Percentiles rank a stretch among this genome's conserved stretches.
Evolutionary conservation across 306 rosid species (phyloP).

Genomic region (Mimosa pudica): DNA sequence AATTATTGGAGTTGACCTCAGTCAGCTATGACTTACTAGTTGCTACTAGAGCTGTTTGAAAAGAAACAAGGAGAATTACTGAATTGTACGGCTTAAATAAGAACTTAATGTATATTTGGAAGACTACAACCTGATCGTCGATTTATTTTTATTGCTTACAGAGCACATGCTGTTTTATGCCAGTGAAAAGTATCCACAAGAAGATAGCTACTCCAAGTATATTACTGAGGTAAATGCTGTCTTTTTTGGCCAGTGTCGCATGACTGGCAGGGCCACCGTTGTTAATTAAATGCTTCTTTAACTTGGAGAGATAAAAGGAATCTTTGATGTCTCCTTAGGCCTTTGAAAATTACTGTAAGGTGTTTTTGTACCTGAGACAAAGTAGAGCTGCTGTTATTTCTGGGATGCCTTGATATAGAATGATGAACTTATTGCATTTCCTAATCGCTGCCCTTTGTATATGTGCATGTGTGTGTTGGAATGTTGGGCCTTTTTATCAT

Average conservation of each 20-base stretch:
- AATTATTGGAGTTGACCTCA: background rate
- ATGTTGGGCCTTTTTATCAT: background rate
- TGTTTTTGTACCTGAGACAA: background rate
- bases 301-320: conserved; percentile 13
- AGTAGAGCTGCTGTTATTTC: background rate
- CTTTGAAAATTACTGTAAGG: conserved; percentile 19
- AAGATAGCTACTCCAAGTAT: conserved; percentile 92
- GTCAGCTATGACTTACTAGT: background rate
- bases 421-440: conserved; percentile 2
- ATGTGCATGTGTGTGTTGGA: background rate
- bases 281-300: conserved; percentile 44
- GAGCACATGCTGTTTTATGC: conserved; percentile 99
- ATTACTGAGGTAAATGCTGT: conserved; percentile 66
- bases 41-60: background rate
- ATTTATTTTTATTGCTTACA: conserved; percentile 43
- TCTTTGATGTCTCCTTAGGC: conserved; percentile 8
- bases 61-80: background rate
- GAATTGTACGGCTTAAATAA: no score
- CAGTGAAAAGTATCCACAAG: conserved; percentile 92
- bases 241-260: background rate
- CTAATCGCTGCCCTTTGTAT: background rate
- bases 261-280: no score
- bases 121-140: conserved; percentile 23
- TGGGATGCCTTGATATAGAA: background rate
- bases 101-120: background rate